Conservation (phyloP, 345 rosid genomes). For the Cardamine occulta region DNA sequence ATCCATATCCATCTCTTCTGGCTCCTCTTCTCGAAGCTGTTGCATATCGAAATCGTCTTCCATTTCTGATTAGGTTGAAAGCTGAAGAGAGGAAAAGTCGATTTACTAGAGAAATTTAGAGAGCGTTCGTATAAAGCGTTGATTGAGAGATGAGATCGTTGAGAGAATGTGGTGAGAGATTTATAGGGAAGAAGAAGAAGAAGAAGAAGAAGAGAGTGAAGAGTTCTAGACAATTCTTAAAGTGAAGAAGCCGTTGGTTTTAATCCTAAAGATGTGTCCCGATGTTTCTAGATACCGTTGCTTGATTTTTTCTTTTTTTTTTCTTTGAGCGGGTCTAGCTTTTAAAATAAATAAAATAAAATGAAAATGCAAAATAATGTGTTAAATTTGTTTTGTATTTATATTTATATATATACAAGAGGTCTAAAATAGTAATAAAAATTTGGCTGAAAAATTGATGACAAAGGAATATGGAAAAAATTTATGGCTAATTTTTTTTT, state of each 20-base stretch:
- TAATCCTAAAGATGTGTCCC: constrained; percentile 3
- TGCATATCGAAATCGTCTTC: constrained; percentile 64
- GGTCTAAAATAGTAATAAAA: too few relatives aligned
- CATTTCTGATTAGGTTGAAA: constrained; percentile 37
- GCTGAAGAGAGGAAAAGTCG: background rate
- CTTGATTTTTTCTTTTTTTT: background rate
- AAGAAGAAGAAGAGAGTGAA: background rate
- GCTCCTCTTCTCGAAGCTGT: constrained; percentile 35
- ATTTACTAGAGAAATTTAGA: background rate
- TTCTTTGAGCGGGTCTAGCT: background rate
- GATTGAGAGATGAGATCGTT: background rate
- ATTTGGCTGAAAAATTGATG: too few relatives aligned
- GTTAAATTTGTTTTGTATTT: too few relatives aligned
- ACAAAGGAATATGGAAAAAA: too few relatives aligned
- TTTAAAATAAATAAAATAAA: too few relatives aligned
- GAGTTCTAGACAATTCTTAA: constrained; percentile 20
- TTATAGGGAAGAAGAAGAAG: constrained; percentile 6
- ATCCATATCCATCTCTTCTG: constrained; percentile 54
- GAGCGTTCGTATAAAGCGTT: too few relatives aligned
- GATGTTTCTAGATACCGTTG: constrained; percentile 34
- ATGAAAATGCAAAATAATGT: too few relatives aligned
- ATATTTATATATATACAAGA: too few relatives aligned
- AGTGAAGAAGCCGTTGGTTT: background rate
- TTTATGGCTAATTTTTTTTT: too few relatives aligned
- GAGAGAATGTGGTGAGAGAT: background rate